Conservation (phyloP, 2,329 filamentous ascomycete genomes). For the Bisporella sp. region DNA sequence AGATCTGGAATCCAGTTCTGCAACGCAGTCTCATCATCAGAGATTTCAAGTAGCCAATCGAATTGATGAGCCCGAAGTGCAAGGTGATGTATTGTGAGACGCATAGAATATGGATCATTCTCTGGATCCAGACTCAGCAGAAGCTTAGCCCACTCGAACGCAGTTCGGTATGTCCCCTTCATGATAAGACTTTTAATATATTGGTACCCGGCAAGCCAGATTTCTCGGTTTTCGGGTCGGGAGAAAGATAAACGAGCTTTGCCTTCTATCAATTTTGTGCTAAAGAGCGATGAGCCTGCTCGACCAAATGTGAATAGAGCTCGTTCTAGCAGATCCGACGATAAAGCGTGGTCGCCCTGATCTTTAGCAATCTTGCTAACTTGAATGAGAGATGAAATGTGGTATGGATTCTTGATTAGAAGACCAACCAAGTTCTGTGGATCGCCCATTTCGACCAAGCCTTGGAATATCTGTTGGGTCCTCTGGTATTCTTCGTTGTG, state of each 20-base stretch:
- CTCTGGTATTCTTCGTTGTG: conserved; percentile 69
- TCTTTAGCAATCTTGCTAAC: conserved; percentile 89
- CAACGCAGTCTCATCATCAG: conserved; percentile 28
- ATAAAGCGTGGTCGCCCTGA: conserved; percentile 78
- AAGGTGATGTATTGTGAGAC: conserved; percentile 74
- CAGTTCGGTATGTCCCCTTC: conserved; percentile 90
- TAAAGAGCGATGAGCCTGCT: conserved; percentile 76
- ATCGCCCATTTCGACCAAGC: conserved; percentile 75
- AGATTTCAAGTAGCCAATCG: conserved; percentile 67
- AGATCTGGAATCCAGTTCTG: not conserved
- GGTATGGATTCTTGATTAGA: conserved; percentile 72
- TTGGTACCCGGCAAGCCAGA: conserved; percentile 84
- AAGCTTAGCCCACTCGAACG: conserved; percentile 88
- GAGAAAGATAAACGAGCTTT: conserved; percentile 75
- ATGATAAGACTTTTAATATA: conserved; percentile 80
- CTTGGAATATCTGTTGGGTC: conserved; percentile 70
- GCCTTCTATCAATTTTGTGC: conserved; percentile 67
- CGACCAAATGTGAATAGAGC: conserved; percentile 92
- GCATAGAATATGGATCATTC: conserved; percentile 75
- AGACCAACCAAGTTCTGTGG: conserved; percentile 75
- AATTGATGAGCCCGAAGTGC: conserved; percentile 76
- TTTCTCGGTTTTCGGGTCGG: conserved; percentile 81
- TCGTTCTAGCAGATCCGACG: conserved; percentile 82
- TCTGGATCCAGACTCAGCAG: conserved; percentile 66
- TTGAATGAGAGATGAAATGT: conserved; percentile 88